A percentile compares a stretch with the other conserved stretches of the same genome.
Evolutionary conservation across 345 rosid genomes (phyloP).

Genomic region (Populus davidiana): DNA sequence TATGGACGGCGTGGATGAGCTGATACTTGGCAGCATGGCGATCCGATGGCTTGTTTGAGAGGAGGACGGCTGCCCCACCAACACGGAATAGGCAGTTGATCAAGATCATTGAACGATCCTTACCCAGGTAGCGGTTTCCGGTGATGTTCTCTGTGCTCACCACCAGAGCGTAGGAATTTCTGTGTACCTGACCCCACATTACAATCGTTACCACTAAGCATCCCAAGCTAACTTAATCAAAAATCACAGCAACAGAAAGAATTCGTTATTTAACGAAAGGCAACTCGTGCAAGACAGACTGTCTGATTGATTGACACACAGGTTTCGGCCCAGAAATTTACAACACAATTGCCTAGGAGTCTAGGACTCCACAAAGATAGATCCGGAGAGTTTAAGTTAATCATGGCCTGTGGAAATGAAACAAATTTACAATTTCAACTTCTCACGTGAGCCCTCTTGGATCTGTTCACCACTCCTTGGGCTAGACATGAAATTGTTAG

Average conservation of each 20-base stretch:
- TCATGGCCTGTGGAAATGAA: neutral
- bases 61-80: conserved; percentile 55
- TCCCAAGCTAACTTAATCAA: no score
- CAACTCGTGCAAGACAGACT: no score
- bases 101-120: conserved; percentile 56
- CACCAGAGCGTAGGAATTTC: conserved; percentile 53
- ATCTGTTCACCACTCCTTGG: neutral
- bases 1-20: conserved; percentile 1
- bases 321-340: neutral
- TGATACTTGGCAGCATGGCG: neutral
- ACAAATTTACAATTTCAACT: neutral
- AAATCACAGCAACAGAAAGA: no score
- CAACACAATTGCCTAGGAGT: neutral
- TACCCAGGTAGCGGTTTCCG: conserved; percentile 44
- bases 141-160: conserved; percentile 58
- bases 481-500: neutral
- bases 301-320: neutral
- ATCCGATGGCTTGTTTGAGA: conserved; percentile 36
- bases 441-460: neutral
- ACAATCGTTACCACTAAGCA: neutral
- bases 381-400: neutral
- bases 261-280: no score
- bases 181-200: conserved; percentile 37
- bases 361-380: neutral
- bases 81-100: conserved; percentile 54